Conservation (phyloP, 176 grass and related monocot genomes). For the Oropetium thomaeum region DNA sequence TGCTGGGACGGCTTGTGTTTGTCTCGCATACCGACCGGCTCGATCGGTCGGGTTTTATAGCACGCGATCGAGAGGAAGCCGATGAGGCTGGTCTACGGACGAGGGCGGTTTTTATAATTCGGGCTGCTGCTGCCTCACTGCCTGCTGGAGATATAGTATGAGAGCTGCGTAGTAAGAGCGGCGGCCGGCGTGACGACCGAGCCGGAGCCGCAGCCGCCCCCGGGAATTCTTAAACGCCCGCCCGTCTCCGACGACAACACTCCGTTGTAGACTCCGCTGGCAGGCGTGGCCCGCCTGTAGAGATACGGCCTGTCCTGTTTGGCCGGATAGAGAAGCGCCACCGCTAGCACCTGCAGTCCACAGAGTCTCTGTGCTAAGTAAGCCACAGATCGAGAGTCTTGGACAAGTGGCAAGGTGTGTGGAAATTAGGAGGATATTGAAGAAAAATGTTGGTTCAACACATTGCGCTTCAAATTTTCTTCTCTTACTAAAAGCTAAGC, state of each 20-base stretch:
- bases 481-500: background rate
- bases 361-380: background rate
- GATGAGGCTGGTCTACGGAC: background rate
- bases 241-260: background rate
- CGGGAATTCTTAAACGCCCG: background rate
- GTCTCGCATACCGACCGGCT: too few species aligned
- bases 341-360: background rate
- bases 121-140: background rate
- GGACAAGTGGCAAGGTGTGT: background rate
- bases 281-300: background rate
- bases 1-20: too few species aligned
- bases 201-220: background rate
- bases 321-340: too few species aligned
- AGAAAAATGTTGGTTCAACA: background rate
- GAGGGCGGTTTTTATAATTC: background rate
- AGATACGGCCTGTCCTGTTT: too few species aligned
- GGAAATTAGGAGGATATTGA: background rate
- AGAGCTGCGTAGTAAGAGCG: too few species aligned
- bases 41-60: conserved; percentile 38
- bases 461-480: background rate
- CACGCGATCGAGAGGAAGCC: background rate
- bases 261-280: background rate
- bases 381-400: background rate
- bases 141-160: too few species aligned
- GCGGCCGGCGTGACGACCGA: background rate